phyloP scores from a whole-genome alignment of 306 rosid genomes.

The Pyrus bretschneideri region DNA sequence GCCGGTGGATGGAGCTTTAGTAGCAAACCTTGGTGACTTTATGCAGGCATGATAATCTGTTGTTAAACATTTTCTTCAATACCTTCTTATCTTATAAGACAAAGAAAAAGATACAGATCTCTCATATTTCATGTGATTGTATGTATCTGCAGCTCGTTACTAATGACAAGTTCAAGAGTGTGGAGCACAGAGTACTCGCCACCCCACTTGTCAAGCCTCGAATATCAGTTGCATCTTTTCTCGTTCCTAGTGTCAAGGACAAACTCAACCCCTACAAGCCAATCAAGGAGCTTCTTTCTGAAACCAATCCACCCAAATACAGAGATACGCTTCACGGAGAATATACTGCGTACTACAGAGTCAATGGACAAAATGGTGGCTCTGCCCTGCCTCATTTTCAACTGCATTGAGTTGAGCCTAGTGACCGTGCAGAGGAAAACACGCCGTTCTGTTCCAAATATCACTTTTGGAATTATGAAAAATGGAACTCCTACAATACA shows the following conservation, averaged over 20 bases:
- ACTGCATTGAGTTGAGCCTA: neutral
- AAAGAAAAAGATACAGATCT: too few relatives aligned
- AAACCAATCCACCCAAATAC: neutral
- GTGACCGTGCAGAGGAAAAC: neutral
- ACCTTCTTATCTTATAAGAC: neutral
- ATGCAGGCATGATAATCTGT: neutral
- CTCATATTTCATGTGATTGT: neutral
- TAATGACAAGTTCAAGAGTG: conserved; percentile 13
- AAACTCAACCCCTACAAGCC: neutral
- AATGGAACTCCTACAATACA: neutral
- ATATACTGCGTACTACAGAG: neutral
- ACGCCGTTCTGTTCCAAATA: too few relatives aligned
- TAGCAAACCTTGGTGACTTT: neutral
- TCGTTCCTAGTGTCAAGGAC: neutral
- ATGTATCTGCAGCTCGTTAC: neutral
- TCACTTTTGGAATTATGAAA: neutral
- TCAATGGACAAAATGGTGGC: neutral
- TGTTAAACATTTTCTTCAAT: neutral
- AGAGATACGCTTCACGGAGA: neutral
- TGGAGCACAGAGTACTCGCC: conserved; percentile 16
- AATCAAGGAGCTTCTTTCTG: conserved; percentile 2
- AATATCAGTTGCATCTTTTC: neutral
- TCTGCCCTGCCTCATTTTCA: neutral
- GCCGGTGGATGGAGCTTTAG: neutral
- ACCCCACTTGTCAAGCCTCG: neutral